A percentile compares a stretch with the other conserved stretches of the same genome.
phyloP scores from a whole-genome alignment of 129 eudicot species.

The Smallanthus sonchifolius region DNA sequence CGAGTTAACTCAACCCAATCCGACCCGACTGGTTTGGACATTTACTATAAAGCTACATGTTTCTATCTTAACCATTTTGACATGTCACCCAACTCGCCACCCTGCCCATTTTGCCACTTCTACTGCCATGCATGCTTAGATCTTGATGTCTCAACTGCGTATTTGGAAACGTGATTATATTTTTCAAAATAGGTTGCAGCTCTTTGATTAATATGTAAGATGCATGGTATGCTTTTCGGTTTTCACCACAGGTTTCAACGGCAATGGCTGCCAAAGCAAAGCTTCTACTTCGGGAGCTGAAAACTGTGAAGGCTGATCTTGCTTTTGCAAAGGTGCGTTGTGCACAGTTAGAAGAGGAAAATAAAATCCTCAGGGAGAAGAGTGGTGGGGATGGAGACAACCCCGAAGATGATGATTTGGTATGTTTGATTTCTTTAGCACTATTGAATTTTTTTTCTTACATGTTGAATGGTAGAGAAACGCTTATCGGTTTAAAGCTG shows the following conservation, averaged over 20 bases:
- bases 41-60: not conserved
- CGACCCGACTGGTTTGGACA: not conserved
- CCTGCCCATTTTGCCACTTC: not conserved
- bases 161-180: not conserved
- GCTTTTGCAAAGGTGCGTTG: slow-evolving; percentile 94
- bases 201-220: slow-evolving; percentile 9
- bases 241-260: slow-evolving; percentile 67
- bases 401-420: slow-evolving; percentile 82
- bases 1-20: not conserved
- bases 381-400: slow-evolving; percentile 59
- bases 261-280: slow-evolving; percentile 97
- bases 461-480: not conserved
- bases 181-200: not conserved
- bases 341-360: slow-evolving; percentile 81
- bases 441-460: not conserved
- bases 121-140: not conserved
- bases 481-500: not conserved
- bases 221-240: slow-evolving; percentile 24
- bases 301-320: slow-evolving; percentile 78
- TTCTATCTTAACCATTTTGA: not conserved
- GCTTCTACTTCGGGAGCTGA: slow-evolving; percentile 79
- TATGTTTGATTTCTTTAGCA: slow-evolving; percentile 22
- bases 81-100: not conserved
- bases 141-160: not conserved
- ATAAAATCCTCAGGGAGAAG: slow-evolving; percentile 61